A percentile compares a stretch with the other conserved stretches of the same genome.
phyloP scores from a whole-genome alignment of 805 yeast species.

The Ogataea pini region DNA sequence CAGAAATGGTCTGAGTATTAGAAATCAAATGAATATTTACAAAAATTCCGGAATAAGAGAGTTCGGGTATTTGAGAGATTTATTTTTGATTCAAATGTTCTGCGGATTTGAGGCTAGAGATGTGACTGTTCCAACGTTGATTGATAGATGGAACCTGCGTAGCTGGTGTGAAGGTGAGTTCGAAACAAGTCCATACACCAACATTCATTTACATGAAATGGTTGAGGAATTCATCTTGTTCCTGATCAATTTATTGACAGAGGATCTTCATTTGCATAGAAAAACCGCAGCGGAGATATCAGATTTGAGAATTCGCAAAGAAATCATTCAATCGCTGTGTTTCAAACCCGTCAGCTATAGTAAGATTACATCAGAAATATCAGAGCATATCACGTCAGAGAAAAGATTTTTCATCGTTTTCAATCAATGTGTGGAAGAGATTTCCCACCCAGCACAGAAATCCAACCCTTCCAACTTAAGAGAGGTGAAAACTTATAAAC shows the following conservation, averaged over 20 bases:
- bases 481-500: conserved; percentile 65
- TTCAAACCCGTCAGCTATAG: conserved; percentile 73
- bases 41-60: conserved; percentile 78
- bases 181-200: conserved; percentile 44
- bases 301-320: conserved; percentile 56
- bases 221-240: conserved; percentile 78
- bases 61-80: conserved; percentile 76
- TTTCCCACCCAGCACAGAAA: conserved; percentile 38
- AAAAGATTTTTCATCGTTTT: conserved; percentile 66
- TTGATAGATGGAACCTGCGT: conserved; percentile 69
- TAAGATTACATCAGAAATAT: conserved; percentile 64
- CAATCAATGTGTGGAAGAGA: conserved; percentile 57
- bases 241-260: conserved; percentile 67
- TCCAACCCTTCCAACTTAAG: conserved; percentile 39
- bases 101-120: conserved; percentile 52
- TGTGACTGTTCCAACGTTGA: conserved; percentile 53
- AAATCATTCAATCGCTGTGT: conserved; percentile 81
- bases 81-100: conserved; percentile 70
- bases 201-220: conserved; percentile 40
- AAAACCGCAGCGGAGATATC: conserved; percentile 48
- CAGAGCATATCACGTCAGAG: conserved; percentile 74
- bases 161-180: conserved; percentile 52
- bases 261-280: conserved; percentile 59
- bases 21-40: conserved; percentile 78
- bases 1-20: conserved; percentile 81